These are phyloP conservation scores for Lasiosphaeris hirsuta DNA, from an alignment of 495 filamentous ascomycete genomes.

Conservation along the genomic window DNA sequence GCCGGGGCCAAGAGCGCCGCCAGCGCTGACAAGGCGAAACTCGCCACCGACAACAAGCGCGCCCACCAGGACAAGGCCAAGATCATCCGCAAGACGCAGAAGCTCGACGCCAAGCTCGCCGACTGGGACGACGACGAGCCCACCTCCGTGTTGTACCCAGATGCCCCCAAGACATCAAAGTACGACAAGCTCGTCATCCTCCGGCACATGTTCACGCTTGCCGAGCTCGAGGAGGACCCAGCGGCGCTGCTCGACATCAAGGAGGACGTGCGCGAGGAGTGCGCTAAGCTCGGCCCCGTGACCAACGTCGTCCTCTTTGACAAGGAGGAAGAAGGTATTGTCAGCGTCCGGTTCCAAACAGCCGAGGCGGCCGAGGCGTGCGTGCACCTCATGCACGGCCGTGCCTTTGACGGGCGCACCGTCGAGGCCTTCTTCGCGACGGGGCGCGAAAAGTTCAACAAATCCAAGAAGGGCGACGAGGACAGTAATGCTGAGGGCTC, in stretches of 20 bases:
- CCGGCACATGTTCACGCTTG: slow-evolving; percentile 90
- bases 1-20: slow-evolving; percentile 12
- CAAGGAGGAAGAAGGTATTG: slow-evolving; percentile 79
- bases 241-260: slow-evolving; percentile 85
- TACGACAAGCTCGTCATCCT: slow-evolving; percentile 82
- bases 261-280: slow-evolving; percentile 89
- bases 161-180: slow-evolving; percentile 37
- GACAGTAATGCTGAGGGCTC: slow-evolving; percentile 35
- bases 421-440: slow-evolving; percentile 75
- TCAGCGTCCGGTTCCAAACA: slow-evolving; percentile 73
- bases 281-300: slow-evolving; percentile 78
- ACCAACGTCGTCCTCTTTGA: slow-evolving; percentile 92
- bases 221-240: slow-evolving; percentile 82
- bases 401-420: slow-evolving; percentile 68
- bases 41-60: slow-evolving; percentile 17
- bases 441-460: slow-evolving; percentile 74
- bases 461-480: slow-evolving; percentile 48
- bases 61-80: slow-evolving; percentile 72
- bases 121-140: slow-evolving; percentile 90
- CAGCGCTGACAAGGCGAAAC: slow-evolving; percentile 1
- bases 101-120: slow-evolving; percentile 80
- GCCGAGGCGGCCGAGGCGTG: slow-evolving; percentile 69
- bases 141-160: background rate
- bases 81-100: slow-evolving; percentile 84
- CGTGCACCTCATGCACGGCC: slow-evolving; percentile 73